phyloP scores from a whole-genome alignment of 352 stramenopile genomes.

The Phytophthora sp. region DNA sequence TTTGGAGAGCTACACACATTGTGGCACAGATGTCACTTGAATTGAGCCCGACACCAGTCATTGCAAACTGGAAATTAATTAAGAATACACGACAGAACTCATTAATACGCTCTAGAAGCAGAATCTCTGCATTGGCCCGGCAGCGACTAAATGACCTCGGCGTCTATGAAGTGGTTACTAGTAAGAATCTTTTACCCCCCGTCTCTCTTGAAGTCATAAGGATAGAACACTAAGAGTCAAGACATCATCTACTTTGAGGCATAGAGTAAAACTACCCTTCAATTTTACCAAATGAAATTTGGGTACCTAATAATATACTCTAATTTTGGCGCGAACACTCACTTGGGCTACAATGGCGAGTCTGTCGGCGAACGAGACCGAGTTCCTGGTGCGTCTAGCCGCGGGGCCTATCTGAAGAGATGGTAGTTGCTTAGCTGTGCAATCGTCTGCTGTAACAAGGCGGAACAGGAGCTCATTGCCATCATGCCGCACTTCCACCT shows the following conservation, averaged over 20 bases:
- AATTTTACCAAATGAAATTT: neutral
- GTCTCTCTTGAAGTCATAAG: constrained; percentile 23
- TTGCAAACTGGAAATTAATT: too few species aligned
- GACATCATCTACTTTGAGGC: constrained; percentile 18
- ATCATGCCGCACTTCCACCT: constrained; percentile 89
- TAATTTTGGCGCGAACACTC: constrained; percentile 12
- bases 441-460: constrained; percentile 36
- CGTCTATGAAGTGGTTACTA: constrained; percentile 1
- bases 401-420: neutral
- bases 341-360: constrained; percentile 42
- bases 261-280: constrained; percentile 20
- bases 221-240: constrained; percentile 13
- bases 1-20: constrained; percentile 8
- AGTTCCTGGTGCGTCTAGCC: constrained; percentile 68
- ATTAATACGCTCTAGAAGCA: too few species aligned
- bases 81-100: too few species aligned
- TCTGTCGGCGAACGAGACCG: constrained; percentile 68
- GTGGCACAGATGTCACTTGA: constrained; percentile 8
- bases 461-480: constrained; percentile 87
- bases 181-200: constrained; percentile 10
- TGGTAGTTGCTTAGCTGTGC: neutral
- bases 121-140: too few species aligned
- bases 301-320: neutral
- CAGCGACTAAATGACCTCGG: neutral
- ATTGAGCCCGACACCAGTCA: neutral